Base-by-base conservation (phyloP, 2,329 filamentous ascomycete species). In the Aspergillus quadricinctus region DNA sequence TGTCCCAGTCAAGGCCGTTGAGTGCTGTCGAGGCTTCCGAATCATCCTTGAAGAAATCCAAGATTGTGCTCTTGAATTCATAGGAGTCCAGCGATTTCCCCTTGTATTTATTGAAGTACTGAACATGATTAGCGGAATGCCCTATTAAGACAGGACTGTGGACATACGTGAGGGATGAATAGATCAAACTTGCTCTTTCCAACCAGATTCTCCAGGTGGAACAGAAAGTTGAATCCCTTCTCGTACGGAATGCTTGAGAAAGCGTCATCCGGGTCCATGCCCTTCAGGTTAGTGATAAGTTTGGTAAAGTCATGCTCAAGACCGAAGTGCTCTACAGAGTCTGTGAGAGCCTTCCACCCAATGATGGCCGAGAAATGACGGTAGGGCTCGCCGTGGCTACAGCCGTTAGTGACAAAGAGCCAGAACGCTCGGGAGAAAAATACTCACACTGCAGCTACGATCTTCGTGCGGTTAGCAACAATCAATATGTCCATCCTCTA, bases 301-400 rank as follows among this genome's bases (percentile, higher is more conserved):
- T 95, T 95, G 7, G 94, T 99, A 77, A 94, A 97, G 65, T 93
- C 88, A 70, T 96, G 92, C 62, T 95, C 88, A 52, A 85, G 79
- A 41, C 93, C 93, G 66, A 88, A 94, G 41, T 86, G 81, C 35
- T 88, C 81, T 37, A 97, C 85, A 5, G 90, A 85, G 67, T 96
- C 92, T 75, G 88, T 83, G 19, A 96, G 83, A 2, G 88, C 84
- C 70, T 96, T 94, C 93, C 93, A 97, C 57, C 94, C 94, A 62
- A 97, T 95, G 62, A 97, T 96, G 61, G 93, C 88, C 8, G 90
- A 95, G 74, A 99, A 97, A 76, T 97, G 89, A 60, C 94, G 90
- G 70, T 95, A 87, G 4, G 89, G 77, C 61, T 93, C 88, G 49
- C 92, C 92, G 65, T 97, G 92, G 48, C 96, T 75, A 52, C 17